phyloP scores from a whole-genome alignment of 768 basidiomycete genomes.

The Arthromyces matolae region DNA sequence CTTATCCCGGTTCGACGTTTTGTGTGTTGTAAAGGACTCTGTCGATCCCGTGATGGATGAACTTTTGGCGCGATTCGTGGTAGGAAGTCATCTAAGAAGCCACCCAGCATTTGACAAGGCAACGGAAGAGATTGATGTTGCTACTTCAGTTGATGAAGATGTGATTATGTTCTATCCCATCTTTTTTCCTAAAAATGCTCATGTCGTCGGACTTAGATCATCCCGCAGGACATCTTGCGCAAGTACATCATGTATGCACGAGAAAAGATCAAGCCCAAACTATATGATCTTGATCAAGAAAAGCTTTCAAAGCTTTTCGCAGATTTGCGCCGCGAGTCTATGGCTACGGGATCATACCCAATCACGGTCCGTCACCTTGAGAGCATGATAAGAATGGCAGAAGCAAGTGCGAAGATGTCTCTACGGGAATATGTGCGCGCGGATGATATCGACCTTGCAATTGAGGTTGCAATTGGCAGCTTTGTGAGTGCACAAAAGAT shows the following conservation, averaged over 20 bases:
- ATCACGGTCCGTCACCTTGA: conserved; percentile 98
- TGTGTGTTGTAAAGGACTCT: conserved; percentile 97
- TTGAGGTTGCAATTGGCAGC: conserved; percentile 90
- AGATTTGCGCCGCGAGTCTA: conserved; percentile 91
- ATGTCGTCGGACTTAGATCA: conserved; percentile 54
- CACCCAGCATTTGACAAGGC: conserved; percentile 90
- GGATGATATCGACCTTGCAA: conserved; percentile 96
- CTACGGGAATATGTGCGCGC: conserved; percentile 91
- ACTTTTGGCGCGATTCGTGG: conserved; percentile 94
- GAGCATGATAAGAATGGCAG: conserved; percentile 99
- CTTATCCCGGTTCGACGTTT: conserved; percentile 93
- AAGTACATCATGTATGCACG: conserved; percentile 99
- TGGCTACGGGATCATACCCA: conserved; percentile 97
- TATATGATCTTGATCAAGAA: conserved; percentile 93
- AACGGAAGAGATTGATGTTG: conserved; percentile 91
- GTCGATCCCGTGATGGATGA: conserved; percentile 98
- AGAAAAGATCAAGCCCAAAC: conserved; percentile 87
- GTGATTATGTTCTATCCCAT: conserved; percentile 39
- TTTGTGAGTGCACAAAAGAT: conserved; percentile 98
- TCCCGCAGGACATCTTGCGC: conserved; percentile 91
- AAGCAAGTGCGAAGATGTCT: conserved; percentile 98
- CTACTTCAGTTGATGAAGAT: conserved; percentile 84
- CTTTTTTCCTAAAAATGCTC: background rate
- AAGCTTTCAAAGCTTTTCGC: conserved; percentile 92
- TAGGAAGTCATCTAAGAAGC: conserved; percentile 90